Evolutionary conservation across 306 rosid species (phyloP), one percentile per base, ranked within the genome.

Genomic region (Lablab purpureus): DNA sequence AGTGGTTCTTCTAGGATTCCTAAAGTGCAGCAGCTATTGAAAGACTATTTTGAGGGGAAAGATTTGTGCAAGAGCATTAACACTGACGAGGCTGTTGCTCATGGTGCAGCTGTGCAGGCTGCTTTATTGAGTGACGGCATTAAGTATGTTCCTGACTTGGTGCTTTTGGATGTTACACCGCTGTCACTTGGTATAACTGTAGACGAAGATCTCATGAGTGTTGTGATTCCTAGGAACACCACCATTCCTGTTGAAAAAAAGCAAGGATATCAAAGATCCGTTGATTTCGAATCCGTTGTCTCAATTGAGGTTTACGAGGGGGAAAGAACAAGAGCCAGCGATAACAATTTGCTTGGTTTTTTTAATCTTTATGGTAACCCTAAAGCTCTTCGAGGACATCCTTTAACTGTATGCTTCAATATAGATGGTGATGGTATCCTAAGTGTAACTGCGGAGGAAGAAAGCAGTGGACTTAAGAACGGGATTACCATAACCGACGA

Each of bases 1-100:
- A 75, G 82, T 18, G 82, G 76, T 36, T 65, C 89, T 85, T 14
- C 89, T 2, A 83, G 93, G 7, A 87, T 89, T 76, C 90, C 89
- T 7, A 89, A 89, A 56, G 86, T 89, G 49, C 90, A 87, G 64
- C 86, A 82, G 51, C 49, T 87, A 0, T 71, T 89, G 83, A 80
- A 75, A 50, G 90, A 87, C 34, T 89, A 82, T 66, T 87, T 89
- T 34, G 47, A 37, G 3, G 81, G 81, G 14, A 77, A 67, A 7
- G 81, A 77, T 0, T 8, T 67, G 13, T 77, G 46, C 47, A 67
- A 6, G 32, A 67, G 81, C 58, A 41, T 67, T 25, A 76, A 76
- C 34, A 64, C 80, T 19, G 80, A 76, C 18, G 81, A 59, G 7
- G 56, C 51, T 27, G 75, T 27, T 32, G 73, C 81, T 22, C 36